Evolutionary conservation across 306 rosid genomes (phyloP).

Genomic region (Castanea mollissima): DNA sequence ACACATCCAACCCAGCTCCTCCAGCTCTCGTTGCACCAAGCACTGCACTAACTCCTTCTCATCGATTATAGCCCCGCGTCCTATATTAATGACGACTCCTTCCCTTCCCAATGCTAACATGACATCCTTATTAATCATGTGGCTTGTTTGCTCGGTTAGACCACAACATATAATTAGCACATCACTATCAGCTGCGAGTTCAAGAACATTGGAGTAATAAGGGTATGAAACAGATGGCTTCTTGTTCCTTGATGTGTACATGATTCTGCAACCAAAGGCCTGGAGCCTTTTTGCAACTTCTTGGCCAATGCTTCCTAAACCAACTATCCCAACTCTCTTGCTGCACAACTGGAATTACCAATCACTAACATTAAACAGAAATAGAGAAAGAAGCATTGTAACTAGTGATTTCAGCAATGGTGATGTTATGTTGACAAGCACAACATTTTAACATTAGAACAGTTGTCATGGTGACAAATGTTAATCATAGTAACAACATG

Average conservation of each 20-base stretch:
- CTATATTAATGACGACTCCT: constrained; percentile 48
- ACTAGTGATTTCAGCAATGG: not conserved
- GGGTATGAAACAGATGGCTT: constrained; percentile 33
- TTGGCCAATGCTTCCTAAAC: constrained; percentile 50
- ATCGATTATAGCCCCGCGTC: constrained; percentile 42
- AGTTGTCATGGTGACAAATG: not conserved
- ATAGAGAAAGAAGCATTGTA: not conserved
- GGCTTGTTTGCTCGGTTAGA: constrained; percentile 40
- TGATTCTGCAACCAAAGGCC: constrained; percentile 40
- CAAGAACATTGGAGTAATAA: constrained; percentile 31
- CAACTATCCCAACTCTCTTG: constrained; percentile 50
- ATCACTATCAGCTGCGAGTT: constrained; percentile 40
- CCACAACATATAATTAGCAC: constrained; percentile 46
- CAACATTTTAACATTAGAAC: not conserved
- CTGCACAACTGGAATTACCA: constrained; percentile 34
- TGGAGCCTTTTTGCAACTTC: constrained; percentile 52
- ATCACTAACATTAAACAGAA: not conserved
- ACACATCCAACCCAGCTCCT: constrained; percentile 65
- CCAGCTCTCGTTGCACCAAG: constrained; percentile 16
- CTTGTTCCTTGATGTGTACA: constrained; percentile 44
- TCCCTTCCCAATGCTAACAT: constrained; percentile 41
- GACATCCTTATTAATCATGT: constrained; percentile 41
- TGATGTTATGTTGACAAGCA: not conserved
- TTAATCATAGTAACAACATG: not conserved
- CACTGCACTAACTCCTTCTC: constrained; percentile 37